Evolutionary conservation across 2,329 filamentous ascomycete genomes (phyloP), one percentile per base, ranked within the genome.

Genomic region (Purpureocillium takamizusanense): DNA sequence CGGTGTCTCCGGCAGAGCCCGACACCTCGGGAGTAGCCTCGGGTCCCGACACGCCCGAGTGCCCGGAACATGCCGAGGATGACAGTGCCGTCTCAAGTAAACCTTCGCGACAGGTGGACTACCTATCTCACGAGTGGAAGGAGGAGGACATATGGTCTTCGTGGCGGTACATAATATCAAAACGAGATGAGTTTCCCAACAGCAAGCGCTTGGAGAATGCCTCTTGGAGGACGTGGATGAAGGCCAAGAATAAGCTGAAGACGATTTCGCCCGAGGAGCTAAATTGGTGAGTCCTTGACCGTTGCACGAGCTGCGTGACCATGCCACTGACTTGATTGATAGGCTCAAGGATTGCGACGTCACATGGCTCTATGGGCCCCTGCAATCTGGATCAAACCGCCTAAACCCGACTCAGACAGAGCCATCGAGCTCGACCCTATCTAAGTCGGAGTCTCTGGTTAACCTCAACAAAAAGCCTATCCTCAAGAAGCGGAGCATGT

Each of bases 81-180:
- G 88, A 95, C 59, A 83, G 80, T 9, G 82, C 83, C 10, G 70
- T 94, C 29, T 76, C 79, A 45, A 72, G 70, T 27, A 78, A 83
- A 52, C 87, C 87, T 2, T 88, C 88, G 33, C 74, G 87, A 47
- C 87, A 95, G 62, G 89, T 95, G n/a, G 89, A 95, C 62, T 95
- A 95, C 56, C 74, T 95, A 34, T 94, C 89, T 14, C 86, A 97
- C 55, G 79, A 90, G 44, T 95, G 90, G 86, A 79, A 76, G 46
- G 88, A 95, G 61, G 89, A 97, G 60, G 90, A 98, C 61, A 94
- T 97, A 18, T 97, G 89, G 89, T 83, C 86, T 6, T 95, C 90
- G 2, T 97, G 92, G 92, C 81, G 88, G 55, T 92, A 94, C 56
- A 86, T 97, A 50, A 80, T 89, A 13, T 81, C 84, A 21, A 84